Conservation (phyloP, 331 rosid genomes). For the Quercus lobata region DNA sequence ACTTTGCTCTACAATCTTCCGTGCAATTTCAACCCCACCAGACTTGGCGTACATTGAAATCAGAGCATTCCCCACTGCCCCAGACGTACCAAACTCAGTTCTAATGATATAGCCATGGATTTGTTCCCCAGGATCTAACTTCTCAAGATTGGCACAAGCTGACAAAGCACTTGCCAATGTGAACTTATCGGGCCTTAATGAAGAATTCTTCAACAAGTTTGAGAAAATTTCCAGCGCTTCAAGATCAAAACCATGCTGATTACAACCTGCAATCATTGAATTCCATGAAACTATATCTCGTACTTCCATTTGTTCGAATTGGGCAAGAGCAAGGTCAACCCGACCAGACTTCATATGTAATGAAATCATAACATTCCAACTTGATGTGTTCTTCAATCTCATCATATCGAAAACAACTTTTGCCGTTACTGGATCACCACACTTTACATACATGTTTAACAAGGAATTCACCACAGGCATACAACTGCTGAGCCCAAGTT, state of each 20-base stretch:
- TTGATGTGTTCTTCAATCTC: constrained; percentile 50
- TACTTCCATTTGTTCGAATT: constrained; percentile 58
- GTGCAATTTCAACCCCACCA: constrained; percentile 56
- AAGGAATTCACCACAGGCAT: constrained; percentile 63
- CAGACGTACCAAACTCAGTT: constrained; percentile 39
- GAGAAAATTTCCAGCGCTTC: constrained; percentile 60
- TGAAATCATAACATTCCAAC: constrained; percentile 69
- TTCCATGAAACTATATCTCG: constrained; percentile 70
- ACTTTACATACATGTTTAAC: constrained; percentile 85
- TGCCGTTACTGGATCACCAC: constrained; percentile 55
- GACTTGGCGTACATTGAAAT: constrained; percentile 79
- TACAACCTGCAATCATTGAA: constrained; percentile 59
- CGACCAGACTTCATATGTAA: constrained; percentile 58
- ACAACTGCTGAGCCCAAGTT: constrained; percentile 50
- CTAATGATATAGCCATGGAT: constrained; percentile 56
- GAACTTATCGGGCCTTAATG: constrained; percentile 62
- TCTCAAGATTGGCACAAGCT: constrained; percentile 70
- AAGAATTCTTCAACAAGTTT: constrained; percentile 42
- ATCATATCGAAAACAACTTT: constrained; percentile 58
- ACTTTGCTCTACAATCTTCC: constrained; percentile 37
- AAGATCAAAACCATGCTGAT: constrained; percentile 46
- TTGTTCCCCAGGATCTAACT: constrained; percentile 65
- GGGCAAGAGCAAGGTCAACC: constrained; percentile 52
- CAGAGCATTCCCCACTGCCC: constrained; percentile 55
- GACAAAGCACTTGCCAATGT: constrained; percentile 71